Base-by-base conservation (phyloP, 2,329 filamentous ascomycete species). In the Pyrenophora graminea region DNA sequence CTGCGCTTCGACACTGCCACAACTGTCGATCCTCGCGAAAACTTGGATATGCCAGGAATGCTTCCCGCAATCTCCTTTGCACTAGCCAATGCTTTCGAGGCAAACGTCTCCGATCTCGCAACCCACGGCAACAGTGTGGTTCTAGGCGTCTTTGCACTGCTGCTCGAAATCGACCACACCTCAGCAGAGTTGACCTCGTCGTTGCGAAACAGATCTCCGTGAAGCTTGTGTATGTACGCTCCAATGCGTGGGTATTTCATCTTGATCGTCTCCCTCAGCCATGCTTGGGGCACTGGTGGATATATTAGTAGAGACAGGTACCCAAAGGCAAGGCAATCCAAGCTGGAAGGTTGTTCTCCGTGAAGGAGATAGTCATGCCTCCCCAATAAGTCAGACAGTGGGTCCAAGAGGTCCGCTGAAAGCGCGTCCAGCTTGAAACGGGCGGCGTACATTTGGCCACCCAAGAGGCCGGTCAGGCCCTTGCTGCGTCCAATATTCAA, bases 301-400 rank as follows among this genome's bases (percentile, higher is more conserved):
- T 82, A 78, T 1, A 88, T 77, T 77, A 94, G 88, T 42, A 97
- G 75, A 2, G 85, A 81, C 31, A 97, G 77, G 69, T 95, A 96
- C 9, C 87, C 94, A 63, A 90, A 84, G 0, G 85, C 86, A 39
- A 97, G 72, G 68, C 90, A 96, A 72, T 97, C 92, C 19, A 95
- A 74, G 47, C 82, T 84, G 2, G 84, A 84, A 0, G 83, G 79
- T n/a, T 75, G 64, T 1, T 75, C 68, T 7, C 75, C 73, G 9
- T 76, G 76, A 1, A 89, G 74, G 9, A 90, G 71, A 64, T 82
- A 87, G 2, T 72, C 64, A 54, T 83, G 84, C 15, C 76, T 69
- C 1, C 77, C 80, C 17, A 86, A 78, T 30, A 89, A 77, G 38
- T 85, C 81, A 47, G 85, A 80, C 13, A 97, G 70, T 1, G 91